phyloP scores from a whole-genome alignment of 2,329 filamentous ascomycete species.

The Botrytis squamosa region DNA sequence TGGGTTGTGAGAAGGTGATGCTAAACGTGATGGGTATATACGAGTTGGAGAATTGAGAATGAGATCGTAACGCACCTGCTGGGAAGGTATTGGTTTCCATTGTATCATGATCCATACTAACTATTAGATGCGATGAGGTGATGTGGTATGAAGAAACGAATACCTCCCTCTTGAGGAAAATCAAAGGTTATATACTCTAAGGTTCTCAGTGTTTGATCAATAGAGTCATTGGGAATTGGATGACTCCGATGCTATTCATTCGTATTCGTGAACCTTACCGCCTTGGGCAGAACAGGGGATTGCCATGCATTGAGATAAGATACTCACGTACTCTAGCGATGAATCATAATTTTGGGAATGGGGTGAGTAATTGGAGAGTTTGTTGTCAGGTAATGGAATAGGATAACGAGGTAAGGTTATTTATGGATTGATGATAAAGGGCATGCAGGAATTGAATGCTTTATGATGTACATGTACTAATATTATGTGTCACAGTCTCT shows the following conservation, averaged over 20 bases:
- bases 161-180: not conserved
- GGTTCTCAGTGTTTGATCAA: not conserved
- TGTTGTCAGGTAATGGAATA: not conserved
- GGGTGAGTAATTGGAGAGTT: not conserved
- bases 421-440: not conserved
- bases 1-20: not conserved
- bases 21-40: not conserved
- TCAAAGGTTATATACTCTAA: not conserved
- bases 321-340: not conserved
- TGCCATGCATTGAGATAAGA: not conserved
- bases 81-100: slow-evolving; percentile 12
- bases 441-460: not conserved
- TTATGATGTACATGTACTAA: not conserved
- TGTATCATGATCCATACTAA: not conserved
- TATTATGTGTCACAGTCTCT: not conserved
- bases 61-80: slow-evolving; percentile 2
- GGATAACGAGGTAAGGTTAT: not conserved
- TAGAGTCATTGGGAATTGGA: not conserved
- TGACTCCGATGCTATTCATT: not conserved
- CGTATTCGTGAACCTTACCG: not conserved
- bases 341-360: not conserved
- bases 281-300: not conserved
- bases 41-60: not conserved
- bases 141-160: not conserved
- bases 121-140: not conserved